phyloP scores from a whole-genome alignment of 306 rosid genomes.

The Albizia julibrissin region DNA sequence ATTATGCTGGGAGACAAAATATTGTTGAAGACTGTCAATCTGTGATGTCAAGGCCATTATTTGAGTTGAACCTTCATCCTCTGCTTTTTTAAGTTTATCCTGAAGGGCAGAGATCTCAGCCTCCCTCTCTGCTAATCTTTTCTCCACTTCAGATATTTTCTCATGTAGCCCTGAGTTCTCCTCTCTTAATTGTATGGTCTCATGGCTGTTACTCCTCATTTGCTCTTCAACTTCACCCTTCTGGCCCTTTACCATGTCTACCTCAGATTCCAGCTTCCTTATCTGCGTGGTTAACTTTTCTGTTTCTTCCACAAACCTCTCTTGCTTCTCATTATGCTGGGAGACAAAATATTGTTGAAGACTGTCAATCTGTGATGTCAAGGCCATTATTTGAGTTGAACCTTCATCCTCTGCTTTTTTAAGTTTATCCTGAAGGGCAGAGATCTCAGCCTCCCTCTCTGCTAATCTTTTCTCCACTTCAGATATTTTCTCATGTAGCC shows the following conservation, averaged over 20 bases:
- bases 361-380: constrained; percentile 45
- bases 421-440: constrained; percentile 37
- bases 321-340: constrained; percentile 53
- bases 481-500: constrained; percentile 32
- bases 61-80: constrained; percentile 38
- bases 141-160: constrained; percentile 38
- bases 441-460: constrained; percentile 40
- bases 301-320: constrained; percentile 51
- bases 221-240: constrained; percentile 51
- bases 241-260: constrained; percentile 37
- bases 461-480: constrained; percentile 43
- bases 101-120: constrained; percentile 34
- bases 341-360: constrained; percentile 50
- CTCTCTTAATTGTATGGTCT: constrained; percentile 47
- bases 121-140: constrained; percentile 41
- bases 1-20: constrained; percentile 57
- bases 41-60: constrained; percentile 29
- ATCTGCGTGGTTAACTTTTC: constrained; percentile 48
- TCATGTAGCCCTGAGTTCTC: constrained; percentile 44
- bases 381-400: constrained; percentile 33
- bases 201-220: constrained; percentile 36
- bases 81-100: constrained; percentile 32
- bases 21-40: constrained; percentile 50
- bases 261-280: constrained; percentile 52
- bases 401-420: constrained; percentile 32